Evolutionary conservation across 2,329 filamentous ascomycete genomes (phyloP).

Genomic region (Penicillium sp.): DNA sequence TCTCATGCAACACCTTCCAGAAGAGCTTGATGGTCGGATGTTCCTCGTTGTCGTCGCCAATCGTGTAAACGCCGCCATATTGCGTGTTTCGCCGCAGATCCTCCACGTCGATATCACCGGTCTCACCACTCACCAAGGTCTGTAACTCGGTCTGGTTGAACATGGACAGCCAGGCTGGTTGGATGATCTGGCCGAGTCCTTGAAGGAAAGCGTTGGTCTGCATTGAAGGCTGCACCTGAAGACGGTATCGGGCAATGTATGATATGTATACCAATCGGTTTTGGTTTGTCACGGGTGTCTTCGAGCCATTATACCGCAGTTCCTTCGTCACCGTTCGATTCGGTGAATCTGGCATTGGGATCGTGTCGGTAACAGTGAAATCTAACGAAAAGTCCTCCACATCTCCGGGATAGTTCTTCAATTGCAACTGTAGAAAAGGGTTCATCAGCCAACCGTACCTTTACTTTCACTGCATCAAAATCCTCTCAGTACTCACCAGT

Average conservation of each 20-base stretch:
- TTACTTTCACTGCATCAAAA: too few relatives aligned
- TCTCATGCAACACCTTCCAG: constrained; percentile 82
- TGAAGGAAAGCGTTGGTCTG: constrained; percentile 88
- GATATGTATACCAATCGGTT: constrained; percentile 95
- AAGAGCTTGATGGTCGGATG: constrained; percentile 86
- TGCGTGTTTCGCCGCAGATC: constrained; percentile 82
- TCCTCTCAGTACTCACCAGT: constrained; percentile 55
- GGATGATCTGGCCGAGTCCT: constrained; percentile 84
- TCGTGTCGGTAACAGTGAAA: constrained; percentile 81
- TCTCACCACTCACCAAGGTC: constrained; percentile 87
- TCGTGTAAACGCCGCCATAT: constrained; percentile 84
- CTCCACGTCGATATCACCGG: constrained; percentile 80
- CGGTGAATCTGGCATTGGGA: constrained; percentile 57
- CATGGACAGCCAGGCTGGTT: constrained; percentile 93
- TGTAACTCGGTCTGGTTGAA: constrained; percentile 97
- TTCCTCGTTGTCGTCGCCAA: constrained; percentile 86
- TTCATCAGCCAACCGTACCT: constrained; percentile 9
- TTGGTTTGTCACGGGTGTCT: constrained; percentile 82
- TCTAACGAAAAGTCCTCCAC: constrained; percentile 81
- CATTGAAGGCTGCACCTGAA: constrained; percentile 76
- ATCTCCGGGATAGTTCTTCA: constrained; percentile 85
- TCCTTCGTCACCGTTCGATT: constrained; percentile 71
- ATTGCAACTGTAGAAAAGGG: constrained; percentile 50
- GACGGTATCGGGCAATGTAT: constrained; percentile 83
- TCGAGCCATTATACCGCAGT: constrained; percentile 75